Evolutionary conservation across 345 rosid genomes (phyloP).

Genomic region (Populus deltoides): DNA sequence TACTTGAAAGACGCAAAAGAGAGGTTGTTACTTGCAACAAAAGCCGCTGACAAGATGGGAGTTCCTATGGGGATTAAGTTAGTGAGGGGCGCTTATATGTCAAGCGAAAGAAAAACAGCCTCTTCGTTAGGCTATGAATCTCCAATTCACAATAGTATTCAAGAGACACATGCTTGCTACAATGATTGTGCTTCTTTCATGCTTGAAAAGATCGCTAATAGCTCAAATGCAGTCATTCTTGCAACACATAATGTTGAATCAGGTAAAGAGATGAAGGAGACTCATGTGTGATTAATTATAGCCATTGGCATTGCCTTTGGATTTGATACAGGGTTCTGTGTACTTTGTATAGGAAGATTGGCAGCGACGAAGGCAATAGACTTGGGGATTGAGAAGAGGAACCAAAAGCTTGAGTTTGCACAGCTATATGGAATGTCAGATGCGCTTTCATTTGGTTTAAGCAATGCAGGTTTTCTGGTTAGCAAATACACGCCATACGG

Average conservation of each 20-base stretch:
- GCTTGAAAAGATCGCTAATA: conserved; percentile 55
- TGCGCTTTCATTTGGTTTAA: conserved; percentile 65
- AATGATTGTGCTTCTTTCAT: conserved; percentile 68
- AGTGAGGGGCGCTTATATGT: conserved; percentile 91
- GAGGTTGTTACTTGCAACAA: conserved; percentile 47
- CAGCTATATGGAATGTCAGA: conserved; percentile 93
- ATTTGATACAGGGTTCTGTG: not conserved
- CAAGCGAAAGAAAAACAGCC: conserved; percentile 57
- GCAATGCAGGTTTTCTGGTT: conserved; percentile 79
- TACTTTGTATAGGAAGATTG: conserved; percentile 47
- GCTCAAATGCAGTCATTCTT: conserved; percentile 63
- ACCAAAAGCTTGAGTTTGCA: conserved; percentile 67
- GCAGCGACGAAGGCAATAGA: conserved; percentile 62
- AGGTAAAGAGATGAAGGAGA: conserved; percentile 25
- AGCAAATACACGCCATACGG: conserved; percentile 92
- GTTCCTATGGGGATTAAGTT: conserved; percentile 73
- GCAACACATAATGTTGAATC: conserved; percentile 94
- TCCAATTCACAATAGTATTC: conserved; percentile 69
- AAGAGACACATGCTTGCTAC: conserved; percentile 70
- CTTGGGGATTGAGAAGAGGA: conserved; percentile 49
- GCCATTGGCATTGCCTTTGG: not conserved
- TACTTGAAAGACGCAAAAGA: conserved; percentile 79
- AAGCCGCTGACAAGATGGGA: conserved; percentile 54
- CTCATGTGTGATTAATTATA: not conserved
- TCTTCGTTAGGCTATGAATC: conserved; percentile 63